Evolutionary conservation across 163 green algal species (phyloP), one percentile per base, ranked within the genome.

Genomic region (Chloromonas sp.): DNA sequence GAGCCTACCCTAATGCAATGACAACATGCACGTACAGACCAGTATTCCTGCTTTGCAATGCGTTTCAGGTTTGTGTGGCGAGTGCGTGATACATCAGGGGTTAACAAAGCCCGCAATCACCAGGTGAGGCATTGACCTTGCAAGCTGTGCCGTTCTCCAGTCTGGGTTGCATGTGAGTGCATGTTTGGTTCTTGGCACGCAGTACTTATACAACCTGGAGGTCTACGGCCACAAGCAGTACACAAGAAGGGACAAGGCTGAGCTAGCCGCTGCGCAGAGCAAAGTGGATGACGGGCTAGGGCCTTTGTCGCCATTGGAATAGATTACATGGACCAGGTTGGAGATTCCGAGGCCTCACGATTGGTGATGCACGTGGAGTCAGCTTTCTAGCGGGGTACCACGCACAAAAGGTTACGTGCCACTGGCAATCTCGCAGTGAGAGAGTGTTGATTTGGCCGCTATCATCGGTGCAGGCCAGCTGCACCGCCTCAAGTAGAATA

Each of bases 161-260:
- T 36, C 36, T 36, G 36, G 36, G 36, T 36, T 36, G 36, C 36
- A 36, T 36, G 36, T 36, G 36, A 36, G 36, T 36, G 36, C 36
- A 36, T 36, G 36, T 36, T 36, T 36, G 36, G 36, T 36, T 36
- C 36, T 36, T 36, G 36, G 36, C 36, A 36, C 60, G 79, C 81
- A 91, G 86, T 91, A 89, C 84, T 70, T 91, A 78, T 91, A 89
- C 88, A 91, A 91, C 85, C 79, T 91, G 78, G 71, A 91, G 81
- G 70, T 85, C 0, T 91, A 88, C 60, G 88, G 88, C n/a, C 88
- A 91, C 86, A 83, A 85, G 57, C 14, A 58, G 0, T 91, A 85
- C 82, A 89, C 60, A 8, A 81, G 88, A 11, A 84, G 88, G 5
- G 85, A 88, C 82, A 36, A 71, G 57, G 58, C 84, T 0, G 81